Evolutionary conservation across 2,329 filamentous ascomycete species (phyloP), one percentile per base, ranked within the genome.

Genomic region (Xylariaceae sp.): DNA sequence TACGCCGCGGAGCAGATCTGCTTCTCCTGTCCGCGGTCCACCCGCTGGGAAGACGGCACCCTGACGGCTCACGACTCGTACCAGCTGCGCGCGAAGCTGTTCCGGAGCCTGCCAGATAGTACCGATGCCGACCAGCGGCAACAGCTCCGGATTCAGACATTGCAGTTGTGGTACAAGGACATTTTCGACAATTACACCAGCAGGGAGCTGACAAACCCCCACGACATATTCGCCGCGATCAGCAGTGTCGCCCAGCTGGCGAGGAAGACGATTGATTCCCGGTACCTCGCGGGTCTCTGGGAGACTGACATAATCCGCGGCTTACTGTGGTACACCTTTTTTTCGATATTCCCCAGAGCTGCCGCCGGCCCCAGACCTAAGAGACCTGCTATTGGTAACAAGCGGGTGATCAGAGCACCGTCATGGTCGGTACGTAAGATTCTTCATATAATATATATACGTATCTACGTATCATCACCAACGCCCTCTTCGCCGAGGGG

Each of bases 201-300:
- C 7, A 48, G 63, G 2, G n/a, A 52, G 2, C 23, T 65, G 7
- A 62, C 58, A 5, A 56, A 65, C 19, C 55, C 57, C 1, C 10
- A 44, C 12, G 65, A 67, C 40, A 52, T 66, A 2, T 66, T 67
- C 41, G 62, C 65, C 0, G 65, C 63, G 0, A 20, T 59, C 6
- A 62, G 57, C 44, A 57, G 64, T 44, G 41, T 67, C 23, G 62
- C 59, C 1, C 62, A 66, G 29, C 20, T 57, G 5, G 54, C 53
- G 14, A 43, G 50, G 12, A 14, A 32, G 4, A 45, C 49, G 2
- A 62, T 67, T 21, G 43, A 56, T 10, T 66, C 65, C 5, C 61
- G 65, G 18, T 67, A 67, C 23, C 57, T 66, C 7, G 62, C 43
- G 2, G 65, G 65, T 0, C 40, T 66, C 32, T 66, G 64, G 65